Evolutionary conservation across 805 yeast genomes (phyloP).

Genomic region (Maudiozyma barnettii): DNA sequence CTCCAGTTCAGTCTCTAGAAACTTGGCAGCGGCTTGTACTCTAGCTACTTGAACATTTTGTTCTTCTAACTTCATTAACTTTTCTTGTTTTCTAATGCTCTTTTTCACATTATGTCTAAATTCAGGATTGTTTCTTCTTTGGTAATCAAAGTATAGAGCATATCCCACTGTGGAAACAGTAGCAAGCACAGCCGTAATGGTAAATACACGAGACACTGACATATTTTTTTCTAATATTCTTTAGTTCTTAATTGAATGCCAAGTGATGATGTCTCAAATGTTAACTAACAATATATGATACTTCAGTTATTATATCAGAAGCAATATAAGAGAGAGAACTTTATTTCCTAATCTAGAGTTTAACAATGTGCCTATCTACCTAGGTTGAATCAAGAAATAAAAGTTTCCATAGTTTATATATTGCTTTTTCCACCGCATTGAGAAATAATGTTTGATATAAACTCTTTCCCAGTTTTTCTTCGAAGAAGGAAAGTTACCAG

Average conservation of each 20-base stretch:
- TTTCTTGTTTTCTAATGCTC: slow-evolving; percentile 50
- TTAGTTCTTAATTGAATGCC: not conserved
- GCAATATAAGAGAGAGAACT: too few species aligned
- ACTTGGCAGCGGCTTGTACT: slow-evolving; percentile 49
- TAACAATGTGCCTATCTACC: not conserved
- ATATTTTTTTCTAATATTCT: not conserved
- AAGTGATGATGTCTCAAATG: too few species aligned
- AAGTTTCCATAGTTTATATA: not conserved
- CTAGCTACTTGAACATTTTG: slow-evolving; percentile 45
- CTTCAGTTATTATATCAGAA: too few species aligned
- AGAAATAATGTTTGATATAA: not conserved
- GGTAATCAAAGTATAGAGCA: slow-evolving; percentile 84
- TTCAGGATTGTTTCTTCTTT: slow-evolving; percentile 70
- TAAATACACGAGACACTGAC: not conserved
- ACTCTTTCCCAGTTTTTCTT: too few species aligned
- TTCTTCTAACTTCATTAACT: slow-evolving; percentile 34
- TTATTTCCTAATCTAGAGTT: too few species aligned
- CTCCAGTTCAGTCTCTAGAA: slow-evolving; percentile 54
- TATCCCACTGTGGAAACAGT: slow-evolving; percentile 59
- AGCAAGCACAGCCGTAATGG: slow-evolving; percentile 15
- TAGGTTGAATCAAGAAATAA: not conserved
- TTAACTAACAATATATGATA: too few species aligned
- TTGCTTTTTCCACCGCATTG: not conserved
- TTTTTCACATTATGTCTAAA: slow-evolving; percentile 72
- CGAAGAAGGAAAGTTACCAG: too few species aligned